phyloP scores from a whole-genome alignment of 208 protist species.

The Entamoeba histolytica region DNA sequence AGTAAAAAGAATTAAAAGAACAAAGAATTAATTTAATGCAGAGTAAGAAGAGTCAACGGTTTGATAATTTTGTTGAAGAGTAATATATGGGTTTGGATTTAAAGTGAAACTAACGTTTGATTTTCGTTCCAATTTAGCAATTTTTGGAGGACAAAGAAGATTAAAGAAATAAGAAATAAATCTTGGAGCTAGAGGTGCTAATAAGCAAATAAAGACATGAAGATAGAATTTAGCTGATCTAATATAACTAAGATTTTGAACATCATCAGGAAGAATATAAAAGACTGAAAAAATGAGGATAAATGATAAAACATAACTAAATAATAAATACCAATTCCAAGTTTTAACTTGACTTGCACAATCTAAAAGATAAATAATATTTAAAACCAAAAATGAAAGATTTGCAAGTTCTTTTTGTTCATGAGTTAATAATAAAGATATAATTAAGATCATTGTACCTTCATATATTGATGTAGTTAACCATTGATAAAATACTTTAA shows the following conservation, averaged over 20 bases:
- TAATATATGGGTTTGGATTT: neutral
- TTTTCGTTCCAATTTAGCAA: neutral
- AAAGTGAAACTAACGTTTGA: neutral
- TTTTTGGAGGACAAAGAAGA: neutral
- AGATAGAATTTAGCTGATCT: neutral
- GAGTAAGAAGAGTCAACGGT: neutral
- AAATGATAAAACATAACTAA: neutral
- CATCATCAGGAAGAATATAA: neutral
- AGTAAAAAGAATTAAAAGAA: too few species aligned
- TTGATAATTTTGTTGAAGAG: neutral
- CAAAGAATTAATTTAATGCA: neutral
- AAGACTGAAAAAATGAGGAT: neutral
- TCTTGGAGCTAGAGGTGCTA: neutral
- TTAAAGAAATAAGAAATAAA: neutral
- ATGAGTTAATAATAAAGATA: neutral
- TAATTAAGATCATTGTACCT: neutral
- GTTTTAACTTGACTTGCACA: neutral
- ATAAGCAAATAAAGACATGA: neutral
- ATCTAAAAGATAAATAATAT: neutral
- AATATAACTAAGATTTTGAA: neutral
- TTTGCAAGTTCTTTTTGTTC: neutral
- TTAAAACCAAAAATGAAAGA: neutral
- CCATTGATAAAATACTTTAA: neutral
- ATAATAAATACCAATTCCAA: neutral
- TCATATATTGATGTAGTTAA: neutral